phyloP scores from a whole-genome alignment of 306 rosid genomes.

The Cicer chorassanicum region DNA sequence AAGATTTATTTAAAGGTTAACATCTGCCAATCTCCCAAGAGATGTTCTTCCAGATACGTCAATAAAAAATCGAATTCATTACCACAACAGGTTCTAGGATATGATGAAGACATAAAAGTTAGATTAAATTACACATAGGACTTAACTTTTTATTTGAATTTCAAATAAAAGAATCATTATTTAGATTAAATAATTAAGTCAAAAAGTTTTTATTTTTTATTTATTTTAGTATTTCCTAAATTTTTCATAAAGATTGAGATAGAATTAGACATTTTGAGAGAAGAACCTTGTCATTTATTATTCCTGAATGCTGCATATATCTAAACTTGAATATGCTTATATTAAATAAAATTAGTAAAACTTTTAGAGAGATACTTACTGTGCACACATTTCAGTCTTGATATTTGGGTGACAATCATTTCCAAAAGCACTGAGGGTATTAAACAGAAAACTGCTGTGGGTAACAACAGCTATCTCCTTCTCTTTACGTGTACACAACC shows the following conservation, averaged over 20 bases:
- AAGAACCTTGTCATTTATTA: constrained; percentile 11
- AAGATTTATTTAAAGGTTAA: too few species aligned
- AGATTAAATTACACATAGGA: background rate
- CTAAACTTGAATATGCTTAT: constrained; percentile 37
- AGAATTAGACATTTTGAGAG: constrained; percentile 10
- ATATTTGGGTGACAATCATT: constrained; percentile 73
- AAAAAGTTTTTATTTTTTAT: background rate
- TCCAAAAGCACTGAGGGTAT: constrained; percentile 71
- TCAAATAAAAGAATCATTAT: too few species aligned
- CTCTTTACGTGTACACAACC: constrained; percentile 91
- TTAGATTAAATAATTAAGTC: too few species aligned
- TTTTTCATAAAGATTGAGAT: constrained; percentile 5
- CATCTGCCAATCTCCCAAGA: too few species aligned
- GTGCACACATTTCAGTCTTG: constrained; percentile 63
- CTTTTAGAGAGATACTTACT: constrained; percentile 52
- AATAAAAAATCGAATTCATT: too few species aligned
- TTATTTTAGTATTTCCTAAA: background rate
- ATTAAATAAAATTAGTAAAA: background rate
- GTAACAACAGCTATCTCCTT: constrained; percentile 77
- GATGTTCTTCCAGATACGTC: too few species aligned
- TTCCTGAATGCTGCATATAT: constrained; percentile 16
- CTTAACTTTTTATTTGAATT: too few species aligned
- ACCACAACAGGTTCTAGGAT: too few species aligned
- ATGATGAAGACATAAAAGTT: background rate
- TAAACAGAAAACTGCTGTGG: constrained; percentile 75